A percentile compares a stretch with the other conserved stretches of the same genome.
These are phyloP conservation scores for Ustilago sp. DNA, from an alignment of 1,284 basidiomycete genomes.

Conservation along the genomic window DNA sequence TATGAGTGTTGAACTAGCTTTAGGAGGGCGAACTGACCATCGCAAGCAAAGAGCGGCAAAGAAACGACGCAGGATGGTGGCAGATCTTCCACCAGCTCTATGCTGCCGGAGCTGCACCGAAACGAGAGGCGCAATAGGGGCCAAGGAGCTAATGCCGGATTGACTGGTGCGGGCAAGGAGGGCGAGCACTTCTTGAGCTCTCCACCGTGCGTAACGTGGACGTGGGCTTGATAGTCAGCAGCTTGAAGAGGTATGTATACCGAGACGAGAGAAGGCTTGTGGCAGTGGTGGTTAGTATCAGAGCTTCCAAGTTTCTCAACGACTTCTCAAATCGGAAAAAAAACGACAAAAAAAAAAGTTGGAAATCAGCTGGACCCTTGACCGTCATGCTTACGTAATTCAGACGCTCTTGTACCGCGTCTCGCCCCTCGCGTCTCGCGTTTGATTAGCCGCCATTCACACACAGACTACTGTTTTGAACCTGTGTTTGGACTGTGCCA, in stretches of 20 bases:
- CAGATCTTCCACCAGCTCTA: constrained; percentile 4
- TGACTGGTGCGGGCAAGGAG: too few relatives aligned
- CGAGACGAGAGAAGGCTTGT: too few relatives aligned
- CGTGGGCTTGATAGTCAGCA: too few relatives aligned
- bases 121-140: not conserved
- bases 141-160: not conserved
- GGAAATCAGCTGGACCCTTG: constrained; percentile 14
- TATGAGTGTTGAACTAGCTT: not conserved
- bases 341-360: too few relatives aligned
- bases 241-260: too few relatives aligned
- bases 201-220: too few relatives aligned
- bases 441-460: not conserved
- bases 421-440: too few relatives aligned
- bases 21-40: constrained; percentile 12
- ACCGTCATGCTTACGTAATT: constrained; percentile 37
- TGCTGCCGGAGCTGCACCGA: not conserved
- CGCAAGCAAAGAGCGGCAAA: constrained; percentile 11
- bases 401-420: not conserved
- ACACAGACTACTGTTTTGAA: not conserved
- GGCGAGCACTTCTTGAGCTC: too few relatives aligned
- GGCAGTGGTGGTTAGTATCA: too few relatives aligned
- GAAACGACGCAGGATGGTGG: constrained; percentile 21
- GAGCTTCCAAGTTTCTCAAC: not conserved
- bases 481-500: too few relatives aligned
- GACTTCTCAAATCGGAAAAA: not conserved